Base-by-base conservation (phyloP, 129 eudicot genomes). In the Sambucus nigra region DNA sequence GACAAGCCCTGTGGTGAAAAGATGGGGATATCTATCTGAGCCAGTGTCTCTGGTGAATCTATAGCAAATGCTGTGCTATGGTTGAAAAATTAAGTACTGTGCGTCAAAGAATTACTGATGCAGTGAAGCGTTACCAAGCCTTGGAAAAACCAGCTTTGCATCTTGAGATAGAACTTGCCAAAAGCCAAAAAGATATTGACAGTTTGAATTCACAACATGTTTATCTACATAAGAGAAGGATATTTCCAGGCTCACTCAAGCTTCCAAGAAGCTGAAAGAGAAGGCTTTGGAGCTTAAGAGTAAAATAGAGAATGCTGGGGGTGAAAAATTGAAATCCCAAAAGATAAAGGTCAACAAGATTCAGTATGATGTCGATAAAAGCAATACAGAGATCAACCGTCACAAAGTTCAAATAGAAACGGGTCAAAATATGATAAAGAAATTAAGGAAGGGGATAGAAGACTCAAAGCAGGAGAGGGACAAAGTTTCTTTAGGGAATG, bases 291-390 rank as follows among this genome's bases (percentile, higher is more conserved):
- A 82, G 58, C 94, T 92, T 68, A 95, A 92, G 69, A 63, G 47
- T 47, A 92, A 86, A 65, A 86, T 92, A 42, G 99, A 92, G 66
- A 92, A 92, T 65, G 99, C 94, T 32, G 99, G 96, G 0, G 99
- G 96, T 39, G 99, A 92, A 59, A 77, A 50, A 61, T 59, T 92
- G 72, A 82, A 76, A 77, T 73, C 40, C 53, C 99, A 92, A 57
- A 86, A 80, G 71, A 48, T 76, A 14, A 86, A 74, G 57, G 95
- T 82, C 45, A 74, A 60, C 66, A 77, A 82, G 71, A 80, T 92
- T 55, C 95, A 92, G 61, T 71, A 78, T 32, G 94, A 92, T 63
- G 82, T 92, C 56, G 91, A 92, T 72, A 80, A 70, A 69, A 80
- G 53, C 57, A 74, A 75, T 69, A 86, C 94, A 54, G 96, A 82